Conservation (phyloP, 1,139 yeast genomes). For the Lodderomyces jiufengensis region DNA sequence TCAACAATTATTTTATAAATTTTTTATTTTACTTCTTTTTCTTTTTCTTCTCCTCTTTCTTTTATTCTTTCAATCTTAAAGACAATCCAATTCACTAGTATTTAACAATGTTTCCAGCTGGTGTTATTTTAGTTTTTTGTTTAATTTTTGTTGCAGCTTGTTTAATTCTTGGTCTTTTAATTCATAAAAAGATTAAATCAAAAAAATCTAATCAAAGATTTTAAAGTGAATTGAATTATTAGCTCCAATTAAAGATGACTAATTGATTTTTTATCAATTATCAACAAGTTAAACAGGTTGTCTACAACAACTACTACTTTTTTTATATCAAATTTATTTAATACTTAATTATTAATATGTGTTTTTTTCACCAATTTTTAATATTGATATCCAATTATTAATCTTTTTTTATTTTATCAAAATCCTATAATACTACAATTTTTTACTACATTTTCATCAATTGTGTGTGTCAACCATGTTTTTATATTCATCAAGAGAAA, state of each 20-base stretch:
- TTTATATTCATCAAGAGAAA: too few relatives aligned
- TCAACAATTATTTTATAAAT: not conserved
- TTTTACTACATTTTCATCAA: not conserved
- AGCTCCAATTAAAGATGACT: too few relatives aligned
- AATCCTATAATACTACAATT: not conserved
- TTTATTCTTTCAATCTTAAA: constrained; percentile 9
- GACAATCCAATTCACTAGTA: not conserved
- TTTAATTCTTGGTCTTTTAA: constrained; percentile 33
- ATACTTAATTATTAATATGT: not conserved
- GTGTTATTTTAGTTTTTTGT: constrained; percentile 51
- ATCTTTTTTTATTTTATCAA: not conserved
- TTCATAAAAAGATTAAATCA: constrained; percentile 39
- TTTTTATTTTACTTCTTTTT: constrained; percentile 5
- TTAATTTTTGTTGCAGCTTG: constrained; percentile 41
- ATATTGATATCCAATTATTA: not conserved
- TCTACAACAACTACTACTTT: not conserved
- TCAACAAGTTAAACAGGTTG: too few relatives aligned
- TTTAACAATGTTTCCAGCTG: constrained; percentile 44
- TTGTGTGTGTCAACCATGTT: too few relatives aligned
- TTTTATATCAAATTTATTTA: too few relatives aligned
- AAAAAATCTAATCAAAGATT: constrained; percentile 49
- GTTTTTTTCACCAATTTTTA: not conserved
- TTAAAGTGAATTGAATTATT: constrained; percentile 18
- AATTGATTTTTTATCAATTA: not conserved
- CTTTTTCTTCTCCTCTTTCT: constrained; percentile 7